Percentiles rank a stretch among this genome's conserved stretches.
These are phyloP conservation scores for Porogramme epimiltina DNA, from an alignment of 1,284 basidiomycete genomes.

Conservation along the genomic window DNA sequence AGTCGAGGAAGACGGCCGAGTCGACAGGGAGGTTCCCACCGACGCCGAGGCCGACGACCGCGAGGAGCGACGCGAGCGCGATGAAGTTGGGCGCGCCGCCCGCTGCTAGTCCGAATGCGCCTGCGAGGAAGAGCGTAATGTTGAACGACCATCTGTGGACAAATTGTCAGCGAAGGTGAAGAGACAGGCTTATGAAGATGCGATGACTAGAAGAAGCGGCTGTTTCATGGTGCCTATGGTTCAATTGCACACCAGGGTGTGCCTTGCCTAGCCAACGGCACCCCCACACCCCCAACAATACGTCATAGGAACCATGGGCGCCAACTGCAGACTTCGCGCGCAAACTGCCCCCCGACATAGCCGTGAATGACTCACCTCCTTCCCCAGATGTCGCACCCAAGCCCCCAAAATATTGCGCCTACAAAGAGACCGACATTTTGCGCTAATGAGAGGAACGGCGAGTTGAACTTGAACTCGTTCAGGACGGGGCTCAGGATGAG, in stretches of 20 bases:
- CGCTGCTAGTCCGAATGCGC: constrained; percentile 54
- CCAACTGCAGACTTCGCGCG: too few relatives aligned
- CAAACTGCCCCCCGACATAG: too few relatives aligned
- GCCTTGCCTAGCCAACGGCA: too few relatives aligned
- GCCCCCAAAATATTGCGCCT: constrained; percentile 66
- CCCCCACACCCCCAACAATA: too few relatives aligned
- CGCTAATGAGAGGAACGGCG: constrained; percentile 59
- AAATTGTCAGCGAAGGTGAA: neutral
- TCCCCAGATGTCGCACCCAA: constrained; percentile 70
- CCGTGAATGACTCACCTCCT: constrained; percentile 36
- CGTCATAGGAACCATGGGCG: too few relatives aligned
- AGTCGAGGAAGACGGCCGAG: constrained; percentile 68
- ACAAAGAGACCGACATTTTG: constrained; percentile 64
- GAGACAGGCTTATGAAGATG: too few relatives aligned
- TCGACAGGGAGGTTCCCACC: constrained; percentile 66
- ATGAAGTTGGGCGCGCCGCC: constrained; percentile 46
- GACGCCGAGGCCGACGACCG: constrained; percentile 47
- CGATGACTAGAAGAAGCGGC: too few relatives aligned
- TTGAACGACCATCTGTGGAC: constrained; percentile 58
- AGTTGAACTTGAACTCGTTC: constrained; percentile 56
- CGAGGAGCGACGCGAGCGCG: constrained; percentile 46
- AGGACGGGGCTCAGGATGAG: constrained; percentile 59
- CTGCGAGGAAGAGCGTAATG: constrained; percentile 59
- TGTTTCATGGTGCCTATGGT: too few relatives aligned
- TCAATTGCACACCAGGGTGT: too few relatives aligned